phyloP scores from a whole-genome alignment of 805 yeast genomes.

The Lachancea nothofagi region DNA sequence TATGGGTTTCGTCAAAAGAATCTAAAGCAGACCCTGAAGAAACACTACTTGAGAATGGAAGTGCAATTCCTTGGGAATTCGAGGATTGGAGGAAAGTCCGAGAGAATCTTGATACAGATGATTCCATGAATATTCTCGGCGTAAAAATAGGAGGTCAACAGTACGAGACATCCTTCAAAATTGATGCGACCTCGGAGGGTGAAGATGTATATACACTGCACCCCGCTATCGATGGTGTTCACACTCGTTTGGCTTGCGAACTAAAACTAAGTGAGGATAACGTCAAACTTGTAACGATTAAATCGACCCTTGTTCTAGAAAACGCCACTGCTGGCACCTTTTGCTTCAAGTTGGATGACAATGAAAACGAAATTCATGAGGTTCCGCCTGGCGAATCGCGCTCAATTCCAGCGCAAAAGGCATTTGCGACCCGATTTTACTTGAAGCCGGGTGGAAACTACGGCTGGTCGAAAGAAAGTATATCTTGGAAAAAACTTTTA shows the following conservation, averaged over 20 bases:
- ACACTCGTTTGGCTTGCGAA: slow-evolving; percentile 70
- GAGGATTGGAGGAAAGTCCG: slow-evolving; percentile 89
- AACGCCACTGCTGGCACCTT: slow-evolving; percentile 64
- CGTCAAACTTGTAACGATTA: slow-evolving; percentile 69
- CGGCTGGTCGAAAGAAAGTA: slow-evolving; percentile 59
- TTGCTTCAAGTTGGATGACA: slow-evolving; percentile 35
- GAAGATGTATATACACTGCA: slow-evolving; percentile 64
- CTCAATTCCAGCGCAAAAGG: slow-evolving; percentile 72
- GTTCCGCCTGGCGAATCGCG: slow-evolving; percentile 51
- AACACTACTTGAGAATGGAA: slow-evolving; percentile 42
- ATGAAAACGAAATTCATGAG: slow-evolving; percentile 32
- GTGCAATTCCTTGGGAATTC: slow-evolving; percentile 75
- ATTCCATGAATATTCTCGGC: slow-evolving; percentile 55
- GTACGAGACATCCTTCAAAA: slow-evolving; percentile 47
- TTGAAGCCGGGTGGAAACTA: slow-evolving; percentile 61
- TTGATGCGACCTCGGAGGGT: slow-evolving; percentile 77
- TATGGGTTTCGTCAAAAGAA: slow-evolving; percentile 62
- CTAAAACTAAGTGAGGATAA: slow-evolving; percentile 65
- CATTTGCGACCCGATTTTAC: slow-evolving; percentile 50
- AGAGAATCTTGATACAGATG: slow-evolving; percentile 67
- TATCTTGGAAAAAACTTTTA: slow-evolving; percentile 62
- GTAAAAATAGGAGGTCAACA: slow-evolving; percentile 52
- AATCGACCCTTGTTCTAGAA: slow-evolving; percentile 66
- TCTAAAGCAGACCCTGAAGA: slow-evolving; percentile 23
- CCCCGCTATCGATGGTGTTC: slow-evolving; percentile 59